phyloP scores from a whole-genome alignment of 768 basidiomycete species.

The Phaeotremella skinneri region DNA sequence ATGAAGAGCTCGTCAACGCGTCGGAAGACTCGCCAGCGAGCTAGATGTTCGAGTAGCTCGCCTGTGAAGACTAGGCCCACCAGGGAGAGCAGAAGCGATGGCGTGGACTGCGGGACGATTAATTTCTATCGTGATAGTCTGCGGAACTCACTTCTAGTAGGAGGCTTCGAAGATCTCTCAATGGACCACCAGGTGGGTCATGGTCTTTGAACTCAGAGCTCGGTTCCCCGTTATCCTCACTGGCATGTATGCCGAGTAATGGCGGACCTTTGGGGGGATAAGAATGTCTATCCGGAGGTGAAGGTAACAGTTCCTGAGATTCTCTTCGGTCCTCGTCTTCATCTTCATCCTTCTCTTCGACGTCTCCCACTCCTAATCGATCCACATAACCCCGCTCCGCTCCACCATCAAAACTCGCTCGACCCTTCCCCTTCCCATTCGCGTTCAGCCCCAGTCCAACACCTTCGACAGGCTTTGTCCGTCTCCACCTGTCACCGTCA shows the following conservation, averaged over 20 bases:
- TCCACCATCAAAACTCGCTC: neutral
- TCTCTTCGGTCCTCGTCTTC: constrained; percentile 12
- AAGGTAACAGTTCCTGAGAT: neutral
- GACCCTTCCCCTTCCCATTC: neutral
- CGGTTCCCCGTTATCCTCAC: neutral
- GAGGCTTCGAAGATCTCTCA: constrained; percentile 37
- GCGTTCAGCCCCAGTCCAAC: neutral
- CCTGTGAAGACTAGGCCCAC: constrained; percentile 86
- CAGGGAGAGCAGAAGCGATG: constrained; percentile 79
- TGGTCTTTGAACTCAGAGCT: neutral
- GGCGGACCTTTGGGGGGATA: neutral
- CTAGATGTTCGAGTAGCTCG: constrained; percentile 79
- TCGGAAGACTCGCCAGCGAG: constrained; percentile 87
- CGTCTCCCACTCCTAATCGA: neutral
- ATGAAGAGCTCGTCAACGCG: constrained; percentile 93
- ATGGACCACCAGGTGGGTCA: neutral
- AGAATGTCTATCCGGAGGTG: neutral
- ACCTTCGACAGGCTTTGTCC: constrained; percentile 2
- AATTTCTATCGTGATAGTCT: neutral
- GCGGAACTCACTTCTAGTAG: constrained; percentile 42
- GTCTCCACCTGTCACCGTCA: neutral
- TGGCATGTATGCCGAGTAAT: neutral
- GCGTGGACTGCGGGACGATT: constrained; percentile 64
- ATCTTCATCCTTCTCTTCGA: constrained; percentile 6
- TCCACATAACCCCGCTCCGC: neutral